Base-by-base conservation (phyloP, 2,329 filamentous ascomycete species). In the Phoma herbarum region DNA sequence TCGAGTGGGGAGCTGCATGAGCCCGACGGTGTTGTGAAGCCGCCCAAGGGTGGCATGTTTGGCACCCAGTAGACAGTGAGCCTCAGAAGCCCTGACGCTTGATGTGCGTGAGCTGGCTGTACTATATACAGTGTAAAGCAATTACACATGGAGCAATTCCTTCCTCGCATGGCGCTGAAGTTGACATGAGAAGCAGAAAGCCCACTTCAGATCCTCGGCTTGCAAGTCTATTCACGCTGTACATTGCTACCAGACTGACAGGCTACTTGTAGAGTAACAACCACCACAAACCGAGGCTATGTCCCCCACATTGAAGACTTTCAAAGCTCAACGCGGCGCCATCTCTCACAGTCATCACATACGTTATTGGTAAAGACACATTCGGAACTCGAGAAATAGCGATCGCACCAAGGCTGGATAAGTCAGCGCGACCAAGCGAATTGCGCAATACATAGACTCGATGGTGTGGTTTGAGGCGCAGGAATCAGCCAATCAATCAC, bases 1-100 rank as follows among this genome's bases (percentile, higher is more conserved):
- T 39, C 47, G 11, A 64, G 64, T 43, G 68, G 62, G 28, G 66
- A 63, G 43, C 60, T 68, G 58, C 60, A 63, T 44, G 25, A 62
- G 20, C 59, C 47, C 10, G 37, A 60, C 25, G 62, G 62, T 3
- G 46, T 55, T 5, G 61, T 57, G 37, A 28, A 51, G 52, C 51
- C 55, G 39, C 57, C 61, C 1, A 43, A 59, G 46, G 58, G 62
- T 14, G 58, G 62, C 28, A 20, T 43, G 28, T 49, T 56, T 41
- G 61, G 61, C 20, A 56, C 31, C 16, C 61, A 62, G 50, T 62
- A 53, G 25, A 43, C 31, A 29, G 22, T 12, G 22, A 22, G 22
- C 1, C 14, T 18, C 10, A n/a, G 11, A 16, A 31, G 29, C 28
- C 16, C 2, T 31, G 31, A 35, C 16, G 31, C 31, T n/a, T 3